A percentile compares a stretch with the other conserved stretches of the same genome.
These are phyloP conservation scores for Pisolithus marmoratus DNA, from an alignment of 768 basidiomycete genomes.

Conservation along the genomic window DNA sequence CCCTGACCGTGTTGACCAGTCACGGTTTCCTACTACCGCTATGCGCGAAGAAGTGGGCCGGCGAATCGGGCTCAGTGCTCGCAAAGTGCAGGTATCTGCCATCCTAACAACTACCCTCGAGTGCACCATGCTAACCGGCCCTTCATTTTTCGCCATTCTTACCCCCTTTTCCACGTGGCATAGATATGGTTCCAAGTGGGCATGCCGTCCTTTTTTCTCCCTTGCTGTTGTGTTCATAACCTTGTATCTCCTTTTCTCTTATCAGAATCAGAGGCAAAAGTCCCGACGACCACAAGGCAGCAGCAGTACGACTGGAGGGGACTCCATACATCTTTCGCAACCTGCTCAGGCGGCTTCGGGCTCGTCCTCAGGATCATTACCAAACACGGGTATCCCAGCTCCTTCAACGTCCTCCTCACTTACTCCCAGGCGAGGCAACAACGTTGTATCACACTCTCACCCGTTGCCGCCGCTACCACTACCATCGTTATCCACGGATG, in stretches of 20 bases:
- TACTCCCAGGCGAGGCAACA: slow-evolving; percentile 4
- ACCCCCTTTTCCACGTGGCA: neutral
- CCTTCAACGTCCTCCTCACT: slow-evolving; percentile 15
- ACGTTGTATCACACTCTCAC: slow-evolving; percentile 4
- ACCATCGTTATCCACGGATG: neutral
- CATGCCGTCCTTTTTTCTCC: slow-evolving; percentile 3
- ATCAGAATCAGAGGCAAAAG: slow-evolving; percentile 83
- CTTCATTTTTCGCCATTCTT: neutral
- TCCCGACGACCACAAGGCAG: slow-evolving; percentile 63
- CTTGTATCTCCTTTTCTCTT: slow-evolving; percentile 6
- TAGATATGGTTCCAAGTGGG: slow-evolving; percentile 88
- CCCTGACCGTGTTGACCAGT: slow-evolving; percentile 39
- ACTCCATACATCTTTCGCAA: slow-evolving; percentile 46
- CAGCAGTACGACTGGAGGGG: slow-evolving; percentile 12
- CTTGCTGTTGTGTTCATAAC: slow-evolving; percentile 10
- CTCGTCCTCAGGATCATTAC: slow-evolving; percentile 39
- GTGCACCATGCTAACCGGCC: slow-evolving; percentile 7
- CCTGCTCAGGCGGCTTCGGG: slow-evolving; percentile 56
- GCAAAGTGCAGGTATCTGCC: slow-evolving; percentile 78
- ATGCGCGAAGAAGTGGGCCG: slow-evolving; percentile 86
- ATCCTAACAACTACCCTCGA: neutral
- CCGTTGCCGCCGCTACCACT: neutral
- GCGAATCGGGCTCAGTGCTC: slow-evolving; percentile 81
- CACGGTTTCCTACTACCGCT: slow-evolving; percentile 83
- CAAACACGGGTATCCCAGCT: slow-evolving; percentile 36